phyloP scores from a whole-genome alignment of 768 basidiomycete genomes.

The Tricholoma hemisulphureum region DNA sequence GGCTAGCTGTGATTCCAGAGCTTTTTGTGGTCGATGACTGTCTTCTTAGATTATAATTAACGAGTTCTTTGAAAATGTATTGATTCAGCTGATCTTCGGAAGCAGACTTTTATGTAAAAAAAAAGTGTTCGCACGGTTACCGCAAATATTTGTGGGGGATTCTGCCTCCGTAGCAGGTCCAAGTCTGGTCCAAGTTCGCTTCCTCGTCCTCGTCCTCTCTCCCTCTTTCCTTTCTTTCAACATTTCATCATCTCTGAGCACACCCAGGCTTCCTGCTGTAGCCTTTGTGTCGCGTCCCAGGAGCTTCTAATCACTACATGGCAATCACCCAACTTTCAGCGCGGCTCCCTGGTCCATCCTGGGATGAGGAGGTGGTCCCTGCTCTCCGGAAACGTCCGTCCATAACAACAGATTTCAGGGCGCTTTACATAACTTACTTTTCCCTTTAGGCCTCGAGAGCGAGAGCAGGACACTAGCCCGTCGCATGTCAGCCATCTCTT shows the following conservation, averaged over 20 bases:
- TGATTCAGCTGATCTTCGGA: background rate
- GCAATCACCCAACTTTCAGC: slow-evolving; percentile 45
- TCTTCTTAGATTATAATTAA: too few relatives aligned
- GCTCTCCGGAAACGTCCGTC: slow-evolving; percentile 71
- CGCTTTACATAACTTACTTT: slow-evolving; percentile 11
- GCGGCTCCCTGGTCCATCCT: slow-evolving; percentile 49
- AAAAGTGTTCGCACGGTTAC: slow-evolving; percentile 3
- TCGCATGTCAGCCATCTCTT: slow-evolving; percentile 73
- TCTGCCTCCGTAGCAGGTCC: background rate
- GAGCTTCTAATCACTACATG: slow-evolving; percentile 25
- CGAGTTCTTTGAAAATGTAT: background rate
- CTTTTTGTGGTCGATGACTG: too few relatives aligned
- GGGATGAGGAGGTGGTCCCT: slow-evolving; percentile 85
- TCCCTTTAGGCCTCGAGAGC: slow-evolving; percentile 63
- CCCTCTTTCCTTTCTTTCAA: background rate
- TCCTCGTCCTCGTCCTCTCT: background rate
- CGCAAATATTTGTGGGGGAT: slow-evolving; percentile 3
- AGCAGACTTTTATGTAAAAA: background rate
- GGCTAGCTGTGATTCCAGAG: too few relatives aligned
- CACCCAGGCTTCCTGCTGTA: background rate
- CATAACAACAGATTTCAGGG: slow-evolving; percentile 12
- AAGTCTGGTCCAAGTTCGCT: background rate
- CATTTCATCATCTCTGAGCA: background rate
- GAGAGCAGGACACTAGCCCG: slow-evolving; percentile 78
- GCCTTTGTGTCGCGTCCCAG: background rate